Percentiles rank a stretch among this genome's conserved stretches.
Conservation (phyloP, 306 rosid genomes). For the Crataegus laevigata region DNA sequence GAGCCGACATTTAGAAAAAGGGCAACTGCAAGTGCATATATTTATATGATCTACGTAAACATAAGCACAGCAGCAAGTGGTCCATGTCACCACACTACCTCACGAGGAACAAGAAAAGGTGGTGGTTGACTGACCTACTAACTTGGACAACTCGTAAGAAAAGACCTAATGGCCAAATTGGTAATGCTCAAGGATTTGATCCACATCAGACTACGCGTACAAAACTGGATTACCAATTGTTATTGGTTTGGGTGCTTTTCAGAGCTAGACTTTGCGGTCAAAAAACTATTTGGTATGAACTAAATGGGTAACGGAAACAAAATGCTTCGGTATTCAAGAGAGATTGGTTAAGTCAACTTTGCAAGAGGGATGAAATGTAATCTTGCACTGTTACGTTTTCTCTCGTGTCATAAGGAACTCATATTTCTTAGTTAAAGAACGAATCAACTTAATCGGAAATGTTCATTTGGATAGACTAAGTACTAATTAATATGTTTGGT, state of each 20-base stretch:
- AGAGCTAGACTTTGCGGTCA: not conserved
- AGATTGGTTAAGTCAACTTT: no score
- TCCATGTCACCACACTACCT: not conserved
- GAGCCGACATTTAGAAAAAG: not conserved
- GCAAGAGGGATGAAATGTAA: not conserved
- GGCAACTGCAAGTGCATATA: not conserved
- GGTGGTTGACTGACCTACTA: not conserved
- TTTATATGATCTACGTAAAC: not conserved
- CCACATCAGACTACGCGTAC: not conserved
- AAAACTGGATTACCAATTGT: not conserved
- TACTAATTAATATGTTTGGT: no score
- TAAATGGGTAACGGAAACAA: not conserved
- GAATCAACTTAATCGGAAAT: not conserved
- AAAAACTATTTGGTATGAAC: not conserved
- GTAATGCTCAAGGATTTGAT: not conserved
- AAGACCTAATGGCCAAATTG: not conserved
- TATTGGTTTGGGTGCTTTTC: not conserved
- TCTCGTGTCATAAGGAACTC: not conserved
- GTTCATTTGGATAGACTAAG: no score
- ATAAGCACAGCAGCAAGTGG: not conserved
- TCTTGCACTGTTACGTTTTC: not conserved
- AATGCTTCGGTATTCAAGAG: not conserved
- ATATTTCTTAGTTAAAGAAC: no score
- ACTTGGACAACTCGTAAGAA: not conserved
- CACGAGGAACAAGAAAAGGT: not conserved